Evolutionary conservation across 805 yeast species (phyloP).

Genomic region (Saccharomyces jurei): DNA sequence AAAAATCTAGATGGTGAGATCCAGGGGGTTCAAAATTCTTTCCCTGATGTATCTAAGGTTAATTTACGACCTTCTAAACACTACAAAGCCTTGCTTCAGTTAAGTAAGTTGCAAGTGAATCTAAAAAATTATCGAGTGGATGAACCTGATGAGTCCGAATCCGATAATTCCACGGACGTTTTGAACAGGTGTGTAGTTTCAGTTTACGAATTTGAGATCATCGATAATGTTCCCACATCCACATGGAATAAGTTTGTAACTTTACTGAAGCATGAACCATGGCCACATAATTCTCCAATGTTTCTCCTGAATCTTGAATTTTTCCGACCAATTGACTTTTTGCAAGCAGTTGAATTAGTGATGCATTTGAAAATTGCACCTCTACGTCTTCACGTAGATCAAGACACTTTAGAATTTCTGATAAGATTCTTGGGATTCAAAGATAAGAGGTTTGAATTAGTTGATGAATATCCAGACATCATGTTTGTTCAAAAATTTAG

Average conservation of each 20-base stretch:
- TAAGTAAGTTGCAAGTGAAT: conserved; percentile 44
- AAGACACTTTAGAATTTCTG: conserved; percentile 82
- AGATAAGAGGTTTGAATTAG: conserved; percentile 56
- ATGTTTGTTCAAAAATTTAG: conserved; percentile 61
- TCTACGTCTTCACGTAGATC: conserved; percentile 77
- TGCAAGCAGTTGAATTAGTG: conserved; percentile 64
- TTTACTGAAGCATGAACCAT: conserved; percentile 55
- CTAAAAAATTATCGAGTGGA: conserved; percentile 40
- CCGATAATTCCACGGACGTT: conserved; percentile 34
- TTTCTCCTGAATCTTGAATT: conserved; percentile 43
- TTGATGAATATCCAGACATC: conserved; percentile 53
- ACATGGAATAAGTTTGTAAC: conserved; percentile 85
- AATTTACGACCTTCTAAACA: conserved; percentile 55
- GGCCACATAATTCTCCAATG: conserved; percentile 62
- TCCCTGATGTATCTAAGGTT: conserved; percentile 35
- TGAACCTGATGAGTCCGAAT: conserved; percentile 35
- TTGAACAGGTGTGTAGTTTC: conserved; percentile 43
- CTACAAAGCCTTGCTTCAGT: conserved; percentile 52
- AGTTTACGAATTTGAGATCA: conserved; percentile 48
- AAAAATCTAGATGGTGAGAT: conserved; percentile 46
- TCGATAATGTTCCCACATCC: conserved; percentile 77
- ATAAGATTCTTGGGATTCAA: conserved; percentile 74
- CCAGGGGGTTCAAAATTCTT: conserved; percentile 30
- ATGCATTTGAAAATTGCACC: conserved; percentile 55
- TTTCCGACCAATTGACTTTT: conserved; percentile 52